Conservation (phyloP, 345 rosid species). For the Bruguiera sexangula region DNA sequence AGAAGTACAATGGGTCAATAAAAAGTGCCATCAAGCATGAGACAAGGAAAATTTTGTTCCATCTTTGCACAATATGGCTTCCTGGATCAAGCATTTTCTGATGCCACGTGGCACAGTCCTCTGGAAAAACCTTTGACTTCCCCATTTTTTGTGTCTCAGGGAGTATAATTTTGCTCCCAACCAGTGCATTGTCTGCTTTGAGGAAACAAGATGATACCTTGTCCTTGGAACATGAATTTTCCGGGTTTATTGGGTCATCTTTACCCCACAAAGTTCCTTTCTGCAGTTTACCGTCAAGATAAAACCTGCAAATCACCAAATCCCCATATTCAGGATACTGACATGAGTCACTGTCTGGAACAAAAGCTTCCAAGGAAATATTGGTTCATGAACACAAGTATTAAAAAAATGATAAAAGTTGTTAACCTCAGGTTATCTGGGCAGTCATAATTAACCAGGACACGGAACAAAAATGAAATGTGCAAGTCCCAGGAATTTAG, state of each 20-base stretch:
- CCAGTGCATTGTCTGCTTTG: constrained; percentile 44
- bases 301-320: constrained; percentile 53
- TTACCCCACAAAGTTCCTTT: constrained; percentile 44
- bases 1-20: constrained; percentile 80
- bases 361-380: not conserved
- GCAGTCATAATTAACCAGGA: no score
- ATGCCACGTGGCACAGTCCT: constrained; percentile 51
- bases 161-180: constrained; percentile 44
- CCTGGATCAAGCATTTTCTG: constrained; percentile 80
- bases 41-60: constrained; percentile 82
- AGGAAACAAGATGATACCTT: constrained; percentile 47
- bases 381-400: not conserved
- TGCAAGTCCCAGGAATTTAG: no score
- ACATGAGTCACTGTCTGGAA: not conserved
- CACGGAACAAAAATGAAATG: no score
- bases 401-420: no score
- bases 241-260: constrained; percentile 39
- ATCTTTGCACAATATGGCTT: constrained; percentile 67
- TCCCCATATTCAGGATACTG: not conserved
- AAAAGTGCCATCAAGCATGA: constrained; percentile 82
- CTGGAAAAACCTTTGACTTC: constrained; percentile 41
- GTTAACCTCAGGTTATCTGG: no score
- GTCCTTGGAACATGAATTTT: constrained; percentile 43
- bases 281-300: constrained; percentile 50
- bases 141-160: constrained; percentile 38